These are phyloP conservation scores for Phialophora verrucosa DNA, from an alignment of 2,329 filamentous ascomycete species.

Conservation along the genomic window DNA sequence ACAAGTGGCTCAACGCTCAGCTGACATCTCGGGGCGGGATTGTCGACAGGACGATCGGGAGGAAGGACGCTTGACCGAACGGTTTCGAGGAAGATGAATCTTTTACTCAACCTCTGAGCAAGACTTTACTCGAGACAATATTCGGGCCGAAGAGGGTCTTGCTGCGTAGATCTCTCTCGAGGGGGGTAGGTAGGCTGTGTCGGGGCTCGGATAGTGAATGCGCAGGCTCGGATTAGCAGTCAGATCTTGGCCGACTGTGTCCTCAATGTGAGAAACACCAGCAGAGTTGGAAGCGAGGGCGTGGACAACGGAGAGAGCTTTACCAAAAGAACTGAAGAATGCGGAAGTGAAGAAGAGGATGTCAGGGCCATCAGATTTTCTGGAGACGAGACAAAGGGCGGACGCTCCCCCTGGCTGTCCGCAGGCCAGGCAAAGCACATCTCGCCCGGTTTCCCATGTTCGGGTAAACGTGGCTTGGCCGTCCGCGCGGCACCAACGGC, in stretches of 20 bases:
- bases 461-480: slow-evolving; percentile 18
- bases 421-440: not conserved
- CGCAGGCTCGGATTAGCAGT: not conserved
- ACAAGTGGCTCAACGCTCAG: slow-evolving; percentile 22
- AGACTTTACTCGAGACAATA: not conserved
- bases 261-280: not conserved
- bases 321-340: not conserved
- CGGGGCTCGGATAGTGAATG: not conserved
- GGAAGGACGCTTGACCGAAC: not conserved
- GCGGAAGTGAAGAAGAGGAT: not conserved
- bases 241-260: not conserved
- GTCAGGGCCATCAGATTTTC: not conserved
- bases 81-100: not conserved
- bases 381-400: not conserved
- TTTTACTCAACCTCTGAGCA: not conserved
- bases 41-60: not conserved
- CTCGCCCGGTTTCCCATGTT: slow-evolving; percentile 1
- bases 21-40: slow-evolving; percentile 27
- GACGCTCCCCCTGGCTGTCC: slow-evolving; percentile 15
- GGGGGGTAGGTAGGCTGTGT: not conserved
- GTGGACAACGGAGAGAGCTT: not conserved
- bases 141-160: not conserved
- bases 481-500: slow-evolving; percentile 16
- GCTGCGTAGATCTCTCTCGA: not conserved
- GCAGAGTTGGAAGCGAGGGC: not conserved